A percentile compares a stretch with the other conserved stretches of the same genome.
Conservation (phyloP, 2,329 filamentous ascomycete genomes). For the Pezicula neosporulosa region DNA sequence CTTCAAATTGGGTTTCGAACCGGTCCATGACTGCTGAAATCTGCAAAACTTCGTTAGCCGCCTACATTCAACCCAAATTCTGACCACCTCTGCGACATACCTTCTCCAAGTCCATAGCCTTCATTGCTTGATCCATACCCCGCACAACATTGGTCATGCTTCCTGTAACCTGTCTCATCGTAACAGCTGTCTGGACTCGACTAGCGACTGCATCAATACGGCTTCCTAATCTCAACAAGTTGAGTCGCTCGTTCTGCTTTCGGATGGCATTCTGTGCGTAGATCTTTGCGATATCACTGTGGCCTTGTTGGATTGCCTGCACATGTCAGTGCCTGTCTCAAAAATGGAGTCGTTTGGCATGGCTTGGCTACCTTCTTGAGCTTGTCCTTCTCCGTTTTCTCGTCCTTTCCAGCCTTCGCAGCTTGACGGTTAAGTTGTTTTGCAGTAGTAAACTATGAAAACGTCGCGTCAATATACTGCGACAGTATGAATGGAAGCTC, state of each 20-base stretch:
- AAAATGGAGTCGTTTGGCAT: not conserved
- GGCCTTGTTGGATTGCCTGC: conserved; percentile 56
- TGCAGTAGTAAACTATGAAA: conserved; percentile 55
- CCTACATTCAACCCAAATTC: not conserved
- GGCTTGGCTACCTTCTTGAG: conserved; percentile 50
- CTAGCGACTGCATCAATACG: conserved; percentile 57
- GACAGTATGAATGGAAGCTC: not conserved
- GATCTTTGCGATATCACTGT: conserved; percentile 58
- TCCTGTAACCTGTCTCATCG: conserved; percentile 57
- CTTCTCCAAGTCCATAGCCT: conserved; percentile 60
- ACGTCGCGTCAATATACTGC: conserved; percentile 5
- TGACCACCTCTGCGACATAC: conserved; percentile 28
- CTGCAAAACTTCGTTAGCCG: conserved; percentile 26
- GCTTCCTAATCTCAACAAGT: conserved; percentile 52
- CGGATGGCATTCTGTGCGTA: conserved; percentile 62
- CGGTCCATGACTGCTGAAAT: conserved; percentile 65
- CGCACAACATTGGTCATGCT: conserved; percentile 61
- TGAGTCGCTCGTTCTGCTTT: conserved; percentile 59
- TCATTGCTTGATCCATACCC: conserved; percentile 61
- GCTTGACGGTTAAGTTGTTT: conserved; percentile 62
- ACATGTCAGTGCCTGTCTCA: conserved; percentile 1
- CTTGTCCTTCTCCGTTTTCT: conserved; percentile 57
- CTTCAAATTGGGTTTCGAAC: conserved; percentile 55
- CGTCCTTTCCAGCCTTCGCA: conserved; percentile 57
- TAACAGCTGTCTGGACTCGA: conserved; percentile 60